These are phyloP conservation scores for Monilinia polystroma DNA, from an alignment of 2,329 filamentous ascomycete species.

Conservation along the genomic window DNA sequence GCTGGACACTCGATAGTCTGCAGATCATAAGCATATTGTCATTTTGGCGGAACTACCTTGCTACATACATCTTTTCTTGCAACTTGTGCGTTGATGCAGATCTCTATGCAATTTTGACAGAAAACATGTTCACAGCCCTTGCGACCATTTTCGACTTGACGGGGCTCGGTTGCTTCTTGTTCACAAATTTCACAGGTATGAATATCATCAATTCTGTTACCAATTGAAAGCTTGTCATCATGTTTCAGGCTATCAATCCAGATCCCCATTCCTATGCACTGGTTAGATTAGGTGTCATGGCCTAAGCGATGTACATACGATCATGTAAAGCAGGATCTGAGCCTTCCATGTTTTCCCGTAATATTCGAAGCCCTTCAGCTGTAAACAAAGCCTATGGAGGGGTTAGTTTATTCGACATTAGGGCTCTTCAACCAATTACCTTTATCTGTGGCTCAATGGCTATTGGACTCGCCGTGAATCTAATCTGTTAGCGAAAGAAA, in stretches of 20 bases:
- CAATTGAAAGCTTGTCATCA: neutral
- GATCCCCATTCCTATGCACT: neutral
- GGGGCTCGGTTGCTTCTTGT: neutral
- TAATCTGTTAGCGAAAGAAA: neutral
- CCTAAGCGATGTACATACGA: neutral
- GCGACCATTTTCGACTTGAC: neutral
- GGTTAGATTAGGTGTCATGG: neutral
- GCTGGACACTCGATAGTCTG: slow-evolving; percentile 4
- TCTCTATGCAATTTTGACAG: slow-evolving; percentile 2
- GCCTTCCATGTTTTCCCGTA: neutral
- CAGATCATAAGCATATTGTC: neutral
- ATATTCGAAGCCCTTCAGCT: neutral
- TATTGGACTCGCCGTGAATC: neutral
- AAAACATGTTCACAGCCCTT: slow-evolving; percentile 6
- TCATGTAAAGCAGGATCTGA: neutral
- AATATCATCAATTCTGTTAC: neutral
- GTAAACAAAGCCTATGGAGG: neutral
- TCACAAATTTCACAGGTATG: neutral
- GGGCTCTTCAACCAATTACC: neutral
- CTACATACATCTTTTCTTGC: neutral
- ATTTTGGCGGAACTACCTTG: neutral
- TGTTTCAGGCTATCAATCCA: neutral
- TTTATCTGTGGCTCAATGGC: slow-evolving; percentile 11
- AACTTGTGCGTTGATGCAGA: neutral
- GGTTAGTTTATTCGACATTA: neutral